Conservation (phyloP, 805 yeast species). For the Wickerhamiella cacticola region DNA sequence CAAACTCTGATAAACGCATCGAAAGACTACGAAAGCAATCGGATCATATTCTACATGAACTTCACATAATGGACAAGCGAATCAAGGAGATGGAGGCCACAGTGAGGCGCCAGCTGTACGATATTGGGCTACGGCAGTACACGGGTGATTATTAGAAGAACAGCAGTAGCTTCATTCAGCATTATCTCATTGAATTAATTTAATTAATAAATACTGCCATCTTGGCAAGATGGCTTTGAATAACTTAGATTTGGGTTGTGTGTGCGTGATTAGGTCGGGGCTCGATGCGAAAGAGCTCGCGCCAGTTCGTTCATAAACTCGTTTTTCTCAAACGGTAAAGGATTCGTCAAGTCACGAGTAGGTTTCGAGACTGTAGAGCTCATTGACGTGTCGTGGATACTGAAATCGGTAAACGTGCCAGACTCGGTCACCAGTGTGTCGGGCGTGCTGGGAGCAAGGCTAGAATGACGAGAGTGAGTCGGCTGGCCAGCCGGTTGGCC, state of each 20-base stretch:
- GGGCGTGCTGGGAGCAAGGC: slow-evolving; percentile 2
- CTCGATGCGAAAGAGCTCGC: neutral
- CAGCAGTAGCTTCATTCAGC: neutral
- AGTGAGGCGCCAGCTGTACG: slow-evolving; percentile 4
- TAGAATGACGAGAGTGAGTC: neutral
- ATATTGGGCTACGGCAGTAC: slow-evolving; percentile 3
- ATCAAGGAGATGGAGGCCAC: slow-evolving; percentile 4
- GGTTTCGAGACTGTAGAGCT: neutral
- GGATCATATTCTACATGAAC: neutral
- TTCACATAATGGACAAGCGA: neutral
- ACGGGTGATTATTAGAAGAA: neutral
- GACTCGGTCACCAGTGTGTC: slow-evolving; percentile 4
- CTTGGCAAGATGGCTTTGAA: neutral
- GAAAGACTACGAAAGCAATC: neutral
- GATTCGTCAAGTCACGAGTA: neutral
- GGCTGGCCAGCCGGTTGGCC: neutral
- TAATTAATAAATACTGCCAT: neutral
- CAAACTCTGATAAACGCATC: neutral
- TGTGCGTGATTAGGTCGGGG: too few species aligned
- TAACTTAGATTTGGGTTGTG: neutral
- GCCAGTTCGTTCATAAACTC: slow-evolving; percentile 5
- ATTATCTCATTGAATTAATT: neutral
- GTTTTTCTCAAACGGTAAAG: neutral
- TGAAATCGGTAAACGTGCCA: neutral
- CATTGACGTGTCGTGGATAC: neutral